Conservation (phyloP, 257 asterid species). For the Salvia splendens region DNA sequence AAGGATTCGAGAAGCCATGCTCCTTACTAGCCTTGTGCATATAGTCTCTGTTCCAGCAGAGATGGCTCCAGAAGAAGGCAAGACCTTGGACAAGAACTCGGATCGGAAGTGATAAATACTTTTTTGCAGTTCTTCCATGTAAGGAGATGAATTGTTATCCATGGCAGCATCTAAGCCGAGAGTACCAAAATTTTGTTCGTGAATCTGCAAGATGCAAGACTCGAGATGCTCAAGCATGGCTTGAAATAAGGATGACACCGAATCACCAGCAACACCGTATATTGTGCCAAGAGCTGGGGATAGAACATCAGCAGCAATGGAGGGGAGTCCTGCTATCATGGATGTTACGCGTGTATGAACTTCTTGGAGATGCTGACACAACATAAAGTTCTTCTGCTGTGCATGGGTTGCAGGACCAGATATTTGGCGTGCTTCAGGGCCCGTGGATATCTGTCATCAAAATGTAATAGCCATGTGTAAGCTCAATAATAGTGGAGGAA, state of each 20-base stretch:
- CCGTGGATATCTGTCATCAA: conserved; percentile 73
- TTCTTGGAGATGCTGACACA: conserved; percentile 92
- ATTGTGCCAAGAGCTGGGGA: conserved; percentile 83
- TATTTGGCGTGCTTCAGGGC: conserved; percentile 96
- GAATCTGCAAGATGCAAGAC: conserved; percentile 83
- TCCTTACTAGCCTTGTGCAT: conserved; percentile 80
- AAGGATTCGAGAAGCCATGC: conserved; percentile 88
- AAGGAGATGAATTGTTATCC: conserved; percentile 82
- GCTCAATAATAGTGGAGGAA: conserved; percentile 14
- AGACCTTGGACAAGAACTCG: conserved; percentile 76
- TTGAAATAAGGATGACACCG: conserved; percentile 85
- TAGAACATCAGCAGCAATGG: conserved; percentile 71
- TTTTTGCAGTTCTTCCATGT: conserved; percentile 94
- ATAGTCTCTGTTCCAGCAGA: conserved; percentile 62
- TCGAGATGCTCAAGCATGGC: conserved; percentile 93
- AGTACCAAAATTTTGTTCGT: conserved; percentile 75
- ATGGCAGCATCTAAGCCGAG: conserved; percentile 77
- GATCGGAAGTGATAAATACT: conserved; percentile 74
- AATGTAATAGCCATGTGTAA: conserved; percentile 10
- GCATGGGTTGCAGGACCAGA: conserved; percentile 85
- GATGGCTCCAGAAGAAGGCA: conserved; percentile 66
- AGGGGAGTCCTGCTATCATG: conserved; percentile 62
- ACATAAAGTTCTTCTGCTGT: conserved; percentile 81
- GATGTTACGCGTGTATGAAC: conserved; percentile 72
- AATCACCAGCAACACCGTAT: conserved; percentile 88